phyloP scores from a whole-genome alignment of 257 asterid genomes.

The Cordia subcordata region DNA sequence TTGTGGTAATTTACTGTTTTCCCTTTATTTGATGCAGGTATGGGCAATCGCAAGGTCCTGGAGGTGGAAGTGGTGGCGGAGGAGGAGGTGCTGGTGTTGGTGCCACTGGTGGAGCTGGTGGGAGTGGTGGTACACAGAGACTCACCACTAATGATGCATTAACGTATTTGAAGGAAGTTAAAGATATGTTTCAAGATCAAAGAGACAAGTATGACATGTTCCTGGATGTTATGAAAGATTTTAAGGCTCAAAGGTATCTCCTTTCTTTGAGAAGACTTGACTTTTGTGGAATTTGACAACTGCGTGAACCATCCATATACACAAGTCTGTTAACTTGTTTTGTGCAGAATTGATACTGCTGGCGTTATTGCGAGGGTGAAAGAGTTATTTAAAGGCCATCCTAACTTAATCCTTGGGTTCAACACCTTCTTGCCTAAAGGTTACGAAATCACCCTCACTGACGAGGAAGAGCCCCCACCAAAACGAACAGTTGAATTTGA shows the following conservation, averaged over 20 bases:
- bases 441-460: conserved; percentile 60
- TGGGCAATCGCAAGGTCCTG: conserved; percentile 10
- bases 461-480: conserved; percentile 55
- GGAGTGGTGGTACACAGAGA: conserved; percentile 37
- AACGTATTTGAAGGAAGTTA: conserved; percentile 52
- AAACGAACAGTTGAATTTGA: conserved; percentile 66
- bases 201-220: conserved; percentile 55
- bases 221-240: conserved; percentile 72
- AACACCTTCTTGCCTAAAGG: conserved; percentile 79
- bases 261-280: conserved; percentile 3
- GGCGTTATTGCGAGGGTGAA: conserved; percentile 65
- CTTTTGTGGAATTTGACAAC: neutral
- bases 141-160: conserved; percentile 59
- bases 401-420: conserved; percentile 62
- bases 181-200: conserved; percentile 63
- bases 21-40: conserved; percentile 1
- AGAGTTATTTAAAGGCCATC: conserved; percentile 64
- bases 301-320: neutral
- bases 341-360: conserved; percentile 47
- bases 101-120: conserved; percentile 27
- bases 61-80: conserved; percentile 1
- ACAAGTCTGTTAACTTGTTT: conserved; percentile 7
- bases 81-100: conserved; percentile 20
- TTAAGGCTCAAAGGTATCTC: conserved; percentile 55
- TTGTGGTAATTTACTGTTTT: neutral